Base-by-base conservation (phyloP, 441 rosid genomes). In the Adansonia rubrostipa region DNA sequence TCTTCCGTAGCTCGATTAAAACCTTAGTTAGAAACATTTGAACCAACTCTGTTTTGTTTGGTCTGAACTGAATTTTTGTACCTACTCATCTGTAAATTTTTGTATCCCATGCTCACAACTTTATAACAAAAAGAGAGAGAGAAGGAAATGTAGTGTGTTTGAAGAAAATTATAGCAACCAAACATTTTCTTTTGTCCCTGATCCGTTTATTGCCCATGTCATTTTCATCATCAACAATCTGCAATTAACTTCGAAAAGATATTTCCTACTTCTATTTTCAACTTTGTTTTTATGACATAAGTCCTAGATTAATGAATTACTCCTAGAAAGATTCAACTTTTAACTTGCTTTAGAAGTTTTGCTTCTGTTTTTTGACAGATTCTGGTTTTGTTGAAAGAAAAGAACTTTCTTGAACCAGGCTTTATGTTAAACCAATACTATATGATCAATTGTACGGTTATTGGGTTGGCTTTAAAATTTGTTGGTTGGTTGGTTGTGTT, bases 311-410 rank as follows among this genome's bases (percentile, higher is more conserved):
- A 5, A 69, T 48, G 20, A 14, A 22, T 48, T 48, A 50, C 14
- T 57, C 40, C 6, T 22, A 1, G 8, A 17, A 71, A 36, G 40
- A 36, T 36, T 36, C 62, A 84, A 68, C 76, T 64, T 36, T 66
- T 79, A 77, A 77, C 85, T 80, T 86, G 89, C 81, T 54, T 8
- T 22, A 51, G 62, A 24, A 22, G 19, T 10, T 44, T 51, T 50
- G 3, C 53, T 66, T 3, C 28, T 15, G 36, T 50, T 24, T 9
- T 20, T 58, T 40, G 62, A 13, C 56, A 51, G 40, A 60, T 73
- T 74, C 33, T 28, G 19, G 24, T 58, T 47, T 68, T 56, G 36
- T 33, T 33, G 36, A 3, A 36, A 36, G 40, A 36, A 36, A 3
- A 36, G 40, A 36, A 36, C 40, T 36, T 36, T 36, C 40, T 36